Evolutionary conservation across 805 yeast species (phyloP), one percentile per base, ranked within the genome.

Genomic region (Spathaspora sp.): DNA sequence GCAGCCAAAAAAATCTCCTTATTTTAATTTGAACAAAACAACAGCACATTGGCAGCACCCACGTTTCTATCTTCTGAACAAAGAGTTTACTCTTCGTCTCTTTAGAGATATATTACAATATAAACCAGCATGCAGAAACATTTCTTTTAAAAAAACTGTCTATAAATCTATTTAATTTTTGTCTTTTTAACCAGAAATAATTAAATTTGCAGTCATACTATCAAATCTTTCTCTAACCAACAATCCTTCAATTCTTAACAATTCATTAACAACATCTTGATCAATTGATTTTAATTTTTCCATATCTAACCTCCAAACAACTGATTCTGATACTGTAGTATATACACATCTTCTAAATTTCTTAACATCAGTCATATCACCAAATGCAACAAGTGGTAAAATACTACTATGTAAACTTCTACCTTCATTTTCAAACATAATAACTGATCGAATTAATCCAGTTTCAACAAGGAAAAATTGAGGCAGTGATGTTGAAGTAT

Each of bases 311-410:
- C 79, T 73, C 97, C 97, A 91, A 1, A 87, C 75, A 9, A 80
- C 77, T 1, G 87, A 73, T 49, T 83, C 87, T 29, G 74, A 76
- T 47, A 85, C 90, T 1, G 87, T 81, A 6, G 72, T 68, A 50
- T 84, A 79, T 3, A 68, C 64, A 3, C 80, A 73, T 11, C 75
- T 72, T 10, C 82, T 71, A 44, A 76, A 70, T 10, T 66, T 64
- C 0, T 72, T 61, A 10, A 68, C 69, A 35, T 64, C 61, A 5
- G 47, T 40, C 6, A 55, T 44, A 42, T 64, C 70, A 2, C 96
- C 94, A 65, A 86, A 86, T 1, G 88, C 80, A 0, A 93, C 86
- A 52, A 87, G 79, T 4, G 94, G 90, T 49, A 88, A 75, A 32
- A 87, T 82, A 16, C 72, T 66, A 12, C 75, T 67, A 20, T 66